Conservation (phyloP, 208 protist species). For the Porcisia hertigi region DNA sequence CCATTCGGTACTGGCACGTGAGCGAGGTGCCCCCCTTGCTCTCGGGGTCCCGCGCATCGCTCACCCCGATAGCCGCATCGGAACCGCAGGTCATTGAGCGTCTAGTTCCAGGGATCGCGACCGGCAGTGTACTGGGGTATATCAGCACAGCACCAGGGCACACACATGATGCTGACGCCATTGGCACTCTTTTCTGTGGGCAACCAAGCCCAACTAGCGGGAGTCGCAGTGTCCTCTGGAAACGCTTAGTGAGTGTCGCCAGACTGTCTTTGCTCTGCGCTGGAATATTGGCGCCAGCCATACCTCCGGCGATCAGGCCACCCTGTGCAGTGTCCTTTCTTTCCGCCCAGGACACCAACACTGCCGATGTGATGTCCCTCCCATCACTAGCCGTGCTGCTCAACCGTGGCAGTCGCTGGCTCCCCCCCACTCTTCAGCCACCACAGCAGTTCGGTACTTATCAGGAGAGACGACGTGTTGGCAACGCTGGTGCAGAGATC, state of each 20-base stretch:
- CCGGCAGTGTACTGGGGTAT: constrained; percentile 27
- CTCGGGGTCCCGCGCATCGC: constrained; percentile 24
- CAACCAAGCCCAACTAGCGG: not conserved
- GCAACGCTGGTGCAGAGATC: not conserved
- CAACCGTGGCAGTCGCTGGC: constrained; percentile 50
- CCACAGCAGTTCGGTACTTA: constrained; percentile 53
- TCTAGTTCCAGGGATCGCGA: constrained; percentile 6
- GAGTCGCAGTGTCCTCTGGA: constrained; percentile 7
- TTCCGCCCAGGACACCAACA: not conserved
- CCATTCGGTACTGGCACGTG: constrained; percentile 58
- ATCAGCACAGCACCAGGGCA: constrained; percentile 9
- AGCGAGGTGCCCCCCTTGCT: constrained; percentile 44
- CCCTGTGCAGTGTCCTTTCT: not conserved
- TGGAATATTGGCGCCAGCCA: constrained; percentile 20
- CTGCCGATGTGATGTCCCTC: constrained; percentile 7
- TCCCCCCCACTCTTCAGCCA: constrained; percentile 66
- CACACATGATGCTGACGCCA: constrained; percentile 17
- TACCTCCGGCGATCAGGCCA: constrained; percentile 6
- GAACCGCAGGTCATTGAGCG: constrained; percentile 31
- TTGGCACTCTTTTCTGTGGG: constrained; percentile 7
- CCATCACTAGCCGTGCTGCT: constrained; percentile 22
- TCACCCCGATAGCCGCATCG: constrained; percentile 2
- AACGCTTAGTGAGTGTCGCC: constrained; percentile 9
- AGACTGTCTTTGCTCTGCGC: constrained; percentile 20
- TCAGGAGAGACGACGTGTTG: not conserved